Evolutionary conservation across 208 protist species (phyloP).

Genomic region (Willaertia magna): DNA sequence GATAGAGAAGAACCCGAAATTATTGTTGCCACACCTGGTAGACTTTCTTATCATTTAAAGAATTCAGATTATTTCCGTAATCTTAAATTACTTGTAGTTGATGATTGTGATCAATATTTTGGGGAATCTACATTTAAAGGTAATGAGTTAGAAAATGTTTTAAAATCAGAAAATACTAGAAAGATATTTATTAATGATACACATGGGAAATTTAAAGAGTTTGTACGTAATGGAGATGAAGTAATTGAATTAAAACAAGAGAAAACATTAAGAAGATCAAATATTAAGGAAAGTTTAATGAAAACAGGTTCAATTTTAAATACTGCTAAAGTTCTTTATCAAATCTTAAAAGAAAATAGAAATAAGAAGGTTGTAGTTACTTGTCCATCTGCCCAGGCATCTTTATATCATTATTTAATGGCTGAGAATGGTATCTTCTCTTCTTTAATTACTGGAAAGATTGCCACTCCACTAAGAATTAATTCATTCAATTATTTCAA

Average conservation of each 20-base stretch:
- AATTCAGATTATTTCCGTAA: constrained; percentile 2
- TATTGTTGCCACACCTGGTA: constrained; percentile 1
- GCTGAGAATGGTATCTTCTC: background rate
- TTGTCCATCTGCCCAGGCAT: background rate
- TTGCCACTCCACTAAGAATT: background rate
- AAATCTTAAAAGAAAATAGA: background rate
- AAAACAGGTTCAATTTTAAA: background rate
- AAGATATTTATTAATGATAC: background rate
- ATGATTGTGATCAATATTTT: no score
- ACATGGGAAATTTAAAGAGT: background rate
- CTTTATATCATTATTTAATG: background rate
- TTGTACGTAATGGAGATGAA: background rate
- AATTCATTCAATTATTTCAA: background rate
- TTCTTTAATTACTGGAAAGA: background rate
- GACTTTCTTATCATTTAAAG: background rate
- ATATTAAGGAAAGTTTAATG: background rate
- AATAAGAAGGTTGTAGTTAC: background rate
- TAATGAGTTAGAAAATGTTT: background rate
- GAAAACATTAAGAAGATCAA: background rate
- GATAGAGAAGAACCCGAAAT: background rate
- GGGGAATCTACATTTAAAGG: background rate
- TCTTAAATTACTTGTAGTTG: background rate
- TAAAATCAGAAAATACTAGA: background rate
- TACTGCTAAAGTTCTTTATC: background rate
- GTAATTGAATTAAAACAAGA: background rate